These are phyloP conservation scores for Hyphopichia wangnamkhiaoensis DNA, from an alignment of 1,139 yeast species.

Conservation along the genomic window DNA sequence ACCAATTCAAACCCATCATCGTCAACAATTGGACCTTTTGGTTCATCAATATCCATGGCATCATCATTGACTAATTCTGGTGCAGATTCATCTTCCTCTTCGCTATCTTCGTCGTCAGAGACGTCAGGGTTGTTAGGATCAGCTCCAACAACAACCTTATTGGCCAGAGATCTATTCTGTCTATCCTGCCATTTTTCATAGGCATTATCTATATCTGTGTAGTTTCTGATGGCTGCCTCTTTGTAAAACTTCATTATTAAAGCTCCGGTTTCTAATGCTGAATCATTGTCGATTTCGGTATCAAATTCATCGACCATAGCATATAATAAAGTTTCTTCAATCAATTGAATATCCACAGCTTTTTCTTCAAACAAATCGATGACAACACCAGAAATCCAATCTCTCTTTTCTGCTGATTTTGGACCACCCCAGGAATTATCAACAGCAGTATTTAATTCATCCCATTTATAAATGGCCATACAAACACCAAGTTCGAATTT, in stretches of 20 bases:
- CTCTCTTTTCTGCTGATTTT: conserved; percentile 85
- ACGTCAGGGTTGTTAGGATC: conserved; percentile 64
- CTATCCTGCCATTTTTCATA: conserved; percentile 60
- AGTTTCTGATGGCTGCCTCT: conserved; percentile 58
- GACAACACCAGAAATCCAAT: conserved; percentile 87
- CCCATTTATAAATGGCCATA: conserved; percentile 88
- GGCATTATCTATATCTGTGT: conserved; percentile 54
- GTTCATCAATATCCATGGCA: conserved; percentile 40
- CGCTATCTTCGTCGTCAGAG: conserved; percentile 49
- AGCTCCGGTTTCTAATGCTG: conserved; percentile 74
- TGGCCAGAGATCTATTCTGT: conserved; percentile 27
- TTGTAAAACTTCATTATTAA: conserved; percentile 65
- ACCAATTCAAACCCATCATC: conserved; percentile 95
- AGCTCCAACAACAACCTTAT: conserved; percentile 41
- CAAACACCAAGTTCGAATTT: conserved; percentile 93
- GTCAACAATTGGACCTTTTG: conserved; percentile 68
- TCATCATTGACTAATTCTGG: conserved; percentile 26
- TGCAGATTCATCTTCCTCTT: conserved; percentile 38
- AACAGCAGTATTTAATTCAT: conserved; percentile 86
- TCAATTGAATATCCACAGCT: conserved; percentile 69
- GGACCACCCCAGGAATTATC: conserved; percentile 97
- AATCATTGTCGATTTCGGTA: conserved; percentile 82
- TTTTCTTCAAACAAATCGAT: conserved; percentile 73
- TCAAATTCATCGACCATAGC: conserved; percentile 97
- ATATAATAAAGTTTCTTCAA: conserved; percentile 82